Conservation (phyloP, 192 early-diverging fungal species). For the Backusella liffmaniae region DNA sequence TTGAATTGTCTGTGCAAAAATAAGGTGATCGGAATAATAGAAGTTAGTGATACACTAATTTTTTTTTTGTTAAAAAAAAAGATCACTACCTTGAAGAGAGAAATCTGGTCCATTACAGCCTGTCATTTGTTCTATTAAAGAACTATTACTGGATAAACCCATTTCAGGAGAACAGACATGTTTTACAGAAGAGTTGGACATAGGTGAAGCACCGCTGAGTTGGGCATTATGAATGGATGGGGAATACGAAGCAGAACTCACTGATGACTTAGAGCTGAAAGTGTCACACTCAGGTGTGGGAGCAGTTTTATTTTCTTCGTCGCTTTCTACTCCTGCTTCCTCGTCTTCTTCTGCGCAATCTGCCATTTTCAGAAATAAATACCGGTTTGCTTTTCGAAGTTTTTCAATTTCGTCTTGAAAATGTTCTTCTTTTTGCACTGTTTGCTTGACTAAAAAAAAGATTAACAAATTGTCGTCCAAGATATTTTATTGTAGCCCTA, state of each 20-base stretch:
- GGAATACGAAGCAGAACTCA: neutral
- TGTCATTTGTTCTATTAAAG: neutral
- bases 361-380: neutral
- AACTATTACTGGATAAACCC: neutral
- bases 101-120: neutral
- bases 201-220: neutral
- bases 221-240: neutral
- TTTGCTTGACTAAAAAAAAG: constrained; percentile 19
- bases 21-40: neutral
- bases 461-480: neutral
- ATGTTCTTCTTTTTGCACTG: constrained; percentile 15
- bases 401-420: constrained; percentile 19
- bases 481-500: neutral
- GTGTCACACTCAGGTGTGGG: neutral
- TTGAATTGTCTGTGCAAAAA: constrained; percentile 10
- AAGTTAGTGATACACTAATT: neutral
- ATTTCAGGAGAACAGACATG: neutral
- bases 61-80: neutral
- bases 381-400: constrained; percentile 7
- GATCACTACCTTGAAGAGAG: neutral
- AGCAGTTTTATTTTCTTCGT: neutral
- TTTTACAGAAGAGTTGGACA: neutral
- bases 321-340: constrained; percentile 3
- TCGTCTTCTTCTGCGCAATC: neutral
- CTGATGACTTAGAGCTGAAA: neutral